phyloP scores from a whole-genome alignment of 2,329 filamentous ascomycete genomes.

The Diaporthe vaccinii region DNA sequence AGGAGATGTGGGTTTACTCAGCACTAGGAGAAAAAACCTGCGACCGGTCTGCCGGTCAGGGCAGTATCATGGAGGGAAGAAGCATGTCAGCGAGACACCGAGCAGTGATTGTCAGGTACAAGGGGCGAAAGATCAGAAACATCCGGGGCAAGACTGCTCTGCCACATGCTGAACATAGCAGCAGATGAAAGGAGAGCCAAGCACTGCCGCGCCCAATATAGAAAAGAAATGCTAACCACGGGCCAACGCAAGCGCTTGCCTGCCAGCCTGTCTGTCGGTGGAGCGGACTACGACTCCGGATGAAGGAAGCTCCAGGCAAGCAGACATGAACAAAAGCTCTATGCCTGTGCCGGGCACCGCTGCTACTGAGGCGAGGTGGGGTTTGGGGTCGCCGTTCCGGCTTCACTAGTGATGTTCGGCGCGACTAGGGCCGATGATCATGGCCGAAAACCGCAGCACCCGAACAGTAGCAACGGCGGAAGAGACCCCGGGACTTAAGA shows the following conservation, averaged over 20 bases:
- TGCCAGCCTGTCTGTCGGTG: constrained; percentile 3
- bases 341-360: not conserved
- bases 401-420: constrained; percentile 29
- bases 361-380: not conserved
- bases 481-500: constrained; percentile 25
- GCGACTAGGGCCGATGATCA: constrained; percentile 34
- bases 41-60: not conserved
- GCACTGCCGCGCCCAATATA: constrained; percentile 33
- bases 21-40: constrained; percentile 20
- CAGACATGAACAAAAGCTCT: no score
- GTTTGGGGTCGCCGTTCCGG: constrained; percentile 10
- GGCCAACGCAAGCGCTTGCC: not conserved
- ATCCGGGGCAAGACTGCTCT: not conserved
- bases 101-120: constrained; percentile 21
- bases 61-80: not conserved
- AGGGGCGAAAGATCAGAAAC: constrained; percentile 16
- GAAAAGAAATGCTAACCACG: not conserved
- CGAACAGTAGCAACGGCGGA: constrained; percentile 18
- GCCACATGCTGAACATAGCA: not conserved
- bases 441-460: constrained; percentile 12
- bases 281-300: constrained; percentile 3
- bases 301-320: not conserved
- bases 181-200: constrained; percentile 13
- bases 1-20: constrained; percentile 15
- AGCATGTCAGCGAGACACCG: constrained; percentile 8